Evolutionary conservation across 1,284 basidiomycete genomes (phyloP), one percentile per base, ranked within the genome.

Genomic region (Agaricales sp.): DNA sequence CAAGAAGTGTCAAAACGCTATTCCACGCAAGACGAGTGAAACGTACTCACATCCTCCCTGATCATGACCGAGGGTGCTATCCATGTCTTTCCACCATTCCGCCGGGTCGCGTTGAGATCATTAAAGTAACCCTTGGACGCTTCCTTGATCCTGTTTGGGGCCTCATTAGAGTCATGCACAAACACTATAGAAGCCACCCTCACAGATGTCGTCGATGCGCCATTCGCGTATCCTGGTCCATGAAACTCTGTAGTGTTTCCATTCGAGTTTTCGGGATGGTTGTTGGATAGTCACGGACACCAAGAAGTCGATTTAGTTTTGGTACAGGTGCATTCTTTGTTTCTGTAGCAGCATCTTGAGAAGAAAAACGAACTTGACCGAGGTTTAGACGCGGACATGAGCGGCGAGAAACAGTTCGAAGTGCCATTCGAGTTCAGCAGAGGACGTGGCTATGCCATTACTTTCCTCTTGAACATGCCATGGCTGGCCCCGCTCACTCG

Each of bases 71-170:
- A 80, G 0, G 94, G 94, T 12, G 91, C 92, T 49, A 94, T 78
- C 93, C 92, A 99, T 8, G 89, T 87, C 70, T 99, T 99, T 18
- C 95, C 95, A 4, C 92, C 93, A 57, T 92, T 78, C 38, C 77
- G 77, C 48, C 84, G 72, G 14, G 91, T 85, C 56, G 83, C 80
- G 59, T 92, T 90, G 51, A 89, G 75, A 61, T 98, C 95, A 55
- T 88, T 77, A 59, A 93, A 98, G 64, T 98, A 96, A 0, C 93
- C 92, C 58, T 84, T 86, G 13, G 80, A 35, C 8, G 30, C 30
- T n/a, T 35, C 30, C 30, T 35, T 35, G 30, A 35, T 35, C 8
- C 30, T 35, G 8, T 35, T 35, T 8, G n/a, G 11, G n/a, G n/a
- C 30, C n/a, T 35, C 30, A 35, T 8, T 51, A 50, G 12, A 52